Base-by-base conservation (phyloP, 2,329 filamentous ascomycete species). In the Cladosporium sphaerospermum region DNA sequence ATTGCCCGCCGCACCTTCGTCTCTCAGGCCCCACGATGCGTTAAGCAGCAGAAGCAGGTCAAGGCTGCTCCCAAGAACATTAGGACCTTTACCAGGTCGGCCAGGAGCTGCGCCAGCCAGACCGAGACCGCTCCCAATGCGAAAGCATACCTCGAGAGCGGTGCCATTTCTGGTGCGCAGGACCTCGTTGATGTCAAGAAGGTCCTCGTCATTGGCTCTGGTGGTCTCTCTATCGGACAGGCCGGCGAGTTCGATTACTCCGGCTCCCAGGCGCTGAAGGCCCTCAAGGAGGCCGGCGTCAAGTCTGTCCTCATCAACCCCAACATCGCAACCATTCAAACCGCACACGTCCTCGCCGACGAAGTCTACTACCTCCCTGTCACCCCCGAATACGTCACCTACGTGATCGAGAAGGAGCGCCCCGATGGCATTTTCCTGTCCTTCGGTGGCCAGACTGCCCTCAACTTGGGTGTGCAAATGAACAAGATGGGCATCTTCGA, bases 181-280 rank as follows among this genome's bases (percentile, higher is more conserved):
- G 80, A 92, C 64, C 76, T 88, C 52, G 86, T 96, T 47, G 83
- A 96, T 69, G 90, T 97, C 60, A 95, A 95, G 78, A 97, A 97
- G 77, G 92, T 97, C 49, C 78, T 97, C 57, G 91, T 97, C 63
- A 96, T 97, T 76, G 92, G 92, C 55, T 91, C 86, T 75, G 92
- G 92, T 76, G 92, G 92, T 73, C 80, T 97, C 63, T 89, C 89
- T 70, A 97, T 97, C 81, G 92, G 92, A 59, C 92, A 97, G 75
- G 92, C 92, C 60, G 92, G 92, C 76, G 92, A 97, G 77, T 97
- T 97, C 66, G 92, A 97, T 75, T 97, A 97, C 74, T 97, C 93
- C 72, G 92, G 93, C 59, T 91, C 92, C 5, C 93, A 97, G 78
- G 93, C 93, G 52, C 80, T 99, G 58, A 97, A 97, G 76, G 93